These are phyloP conservation scores for Fusarium concolor DNA, from an alignment of 2,329 filamentous ascomycete species.

Conservation along the genomic window DNA sequence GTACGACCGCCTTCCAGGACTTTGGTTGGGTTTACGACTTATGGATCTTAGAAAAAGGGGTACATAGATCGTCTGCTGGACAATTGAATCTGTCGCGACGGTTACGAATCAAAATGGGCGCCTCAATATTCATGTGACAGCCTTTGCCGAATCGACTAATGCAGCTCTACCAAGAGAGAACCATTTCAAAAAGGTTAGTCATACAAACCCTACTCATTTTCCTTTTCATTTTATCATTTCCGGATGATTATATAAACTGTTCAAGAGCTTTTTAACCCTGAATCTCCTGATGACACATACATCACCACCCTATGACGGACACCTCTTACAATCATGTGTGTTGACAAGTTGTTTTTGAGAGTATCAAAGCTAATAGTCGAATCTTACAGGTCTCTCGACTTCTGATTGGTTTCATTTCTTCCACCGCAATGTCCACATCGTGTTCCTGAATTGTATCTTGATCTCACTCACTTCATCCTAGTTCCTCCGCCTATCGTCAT, in stretches of 20 bases:
- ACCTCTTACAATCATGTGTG: conserved; percentile 28
- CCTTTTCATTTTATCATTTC: conserved; percentile 39
- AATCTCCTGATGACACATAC: conserved; percentile 68
- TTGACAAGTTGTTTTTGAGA: conserved; percentile 43
- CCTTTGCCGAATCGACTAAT: conserved; percentile 37
- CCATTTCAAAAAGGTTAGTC: conserved; percentile 59
- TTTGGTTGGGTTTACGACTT: conserved; percentile 60
- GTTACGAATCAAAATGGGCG: conserved; percentile 47
- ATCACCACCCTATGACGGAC: conserved; percentile 70
- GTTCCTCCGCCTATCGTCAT: conserved; percentile 1
- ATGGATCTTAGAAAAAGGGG: conserved; percentile 54
- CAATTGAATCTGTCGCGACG: conserved; percentile 54
- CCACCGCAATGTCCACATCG: conserved; percentile 30
- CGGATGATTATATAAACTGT: conserved; percentile 66
- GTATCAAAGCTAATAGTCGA: conserved; percentile 55
- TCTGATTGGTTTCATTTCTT: conserved; percentile 15
- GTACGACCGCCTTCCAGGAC: conserved; percentile 56
- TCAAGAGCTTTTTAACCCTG: conserved; percentile 79
- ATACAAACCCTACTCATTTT: neutral
- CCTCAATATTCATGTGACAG: conserved; percentile 38
- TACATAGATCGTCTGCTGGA: conserved; percentile 63
- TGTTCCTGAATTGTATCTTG: neutral
- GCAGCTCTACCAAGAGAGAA: conserved; percentile 15
- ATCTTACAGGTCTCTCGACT: conserved; percentile 32
- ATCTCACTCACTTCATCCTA: conserved; percentile 13